phyloP scores from a whole-genome alignment of 192 early-diverging fungal species.

The Dimargaris xerosporica region DNA sequence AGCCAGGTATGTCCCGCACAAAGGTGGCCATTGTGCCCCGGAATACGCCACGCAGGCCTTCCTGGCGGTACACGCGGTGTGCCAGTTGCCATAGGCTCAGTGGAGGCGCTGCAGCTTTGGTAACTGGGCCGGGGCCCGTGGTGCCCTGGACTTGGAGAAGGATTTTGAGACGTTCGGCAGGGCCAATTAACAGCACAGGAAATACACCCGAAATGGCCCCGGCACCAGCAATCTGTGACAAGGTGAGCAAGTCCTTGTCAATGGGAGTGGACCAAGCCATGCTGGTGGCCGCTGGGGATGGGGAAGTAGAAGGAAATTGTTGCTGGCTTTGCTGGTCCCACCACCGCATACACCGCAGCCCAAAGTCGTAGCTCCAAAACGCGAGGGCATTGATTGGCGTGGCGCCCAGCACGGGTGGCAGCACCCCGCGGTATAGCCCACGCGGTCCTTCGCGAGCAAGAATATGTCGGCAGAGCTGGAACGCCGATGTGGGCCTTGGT shows the following conservation, averaged over 20 bases:
- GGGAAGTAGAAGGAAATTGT: background rate
- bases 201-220: constrained; percentile 13
- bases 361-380: constrained; percentile 13
- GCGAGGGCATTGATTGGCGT: constrained; percentile 11
- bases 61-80: background rate
- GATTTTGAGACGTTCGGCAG: constrained; percentile 14
- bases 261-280: background rate
- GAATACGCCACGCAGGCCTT: constrained; percentile 1
- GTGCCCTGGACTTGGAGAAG: constrained; percentile 11
- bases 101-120: background rate
- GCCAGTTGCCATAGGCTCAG: background rate
- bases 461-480: constrained; percentile 4
- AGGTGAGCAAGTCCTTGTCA: background rate
- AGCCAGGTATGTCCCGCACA: constrained; percentile 7
- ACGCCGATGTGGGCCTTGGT: background rate
- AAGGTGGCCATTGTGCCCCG: constrained; percentile 6
- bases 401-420: constrained; percentile 14
- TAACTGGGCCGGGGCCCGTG: background rate
- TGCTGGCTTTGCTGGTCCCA: background rate
- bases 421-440: constrained; percentile 14
- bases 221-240: constrained; percentile 10
- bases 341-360: constrained; percentile 10
- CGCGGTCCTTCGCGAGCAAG: constrained; percentile 3
- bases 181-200: constrained; percentile 11
- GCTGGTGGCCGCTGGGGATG: background rate